Conservation (phyloP, 2,329 filamentous ascomycete species). For the Endoconidiophora laricicola region DNA sequence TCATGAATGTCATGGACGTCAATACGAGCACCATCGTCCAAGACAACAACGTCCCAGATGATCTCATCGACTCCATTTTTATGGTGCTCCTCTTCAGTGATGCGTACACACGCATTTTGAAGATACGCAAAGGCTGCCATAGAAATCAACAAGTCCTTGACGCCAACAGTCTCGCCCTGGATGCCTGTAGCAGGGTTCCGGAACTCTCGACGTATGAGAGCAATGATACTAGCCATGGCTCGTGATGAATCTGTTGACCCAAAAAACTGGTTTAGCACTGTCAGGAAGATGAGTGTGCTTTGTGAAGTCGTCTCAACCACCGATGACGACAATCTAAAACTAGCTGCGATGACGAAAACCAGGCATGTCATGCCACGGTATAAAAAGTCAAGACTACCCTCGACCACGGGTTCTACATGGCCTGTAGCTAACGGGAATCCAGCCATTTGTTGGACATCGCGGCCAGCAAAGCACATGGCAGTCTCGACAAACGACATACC, state of each 20-base stretch:
- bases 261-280: constrained; percentile 45
- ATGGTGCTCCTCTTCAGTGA: constrained; percentile 32
- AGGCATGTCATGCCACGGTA: constrained; percentile 41
- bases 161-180: constrained; percentile 41
- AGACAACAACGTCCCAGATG: constrained; percentile 50
- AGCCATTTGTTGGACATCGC: constrained; percentile 23
- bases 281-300: constrained; percentile 39
- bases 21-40: constrained; percentile 40
- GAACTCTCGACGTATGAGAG: constrained; percentile 46
- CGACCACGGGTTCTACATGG: constrained; percentile 37
- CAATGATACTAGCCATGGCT: constrained; percentile 50
- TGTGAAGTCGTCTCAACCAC: constrained; percentile 38
- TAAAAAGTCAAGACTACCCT: constrained; percentile 37
- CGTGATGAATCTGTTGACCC: constrained; percentile 53
- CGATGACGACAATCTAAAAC: constrained; percentile 41
- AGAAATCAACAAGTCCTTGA: constrained; percentile 43
- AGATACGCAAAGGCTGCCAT: constrained; percentile 45
- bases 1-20: constrained; percentile 28
- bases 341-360: constrained; percentile 44
- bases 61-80: constrained; percentile 35
- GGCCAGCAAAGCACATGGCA: constrained; percentile 35
- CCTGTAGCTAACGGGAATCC: constrained; percentile 22
- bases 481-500: constrained; percentile 37
- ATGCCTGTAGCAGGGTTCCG: constrained; percentile 43
- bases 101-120: constrained; percentile 37